Conservation (phyloP, 495 filamentous ascomycete genomes). For the Hyphodiscus hymeniophilus region DNA sequence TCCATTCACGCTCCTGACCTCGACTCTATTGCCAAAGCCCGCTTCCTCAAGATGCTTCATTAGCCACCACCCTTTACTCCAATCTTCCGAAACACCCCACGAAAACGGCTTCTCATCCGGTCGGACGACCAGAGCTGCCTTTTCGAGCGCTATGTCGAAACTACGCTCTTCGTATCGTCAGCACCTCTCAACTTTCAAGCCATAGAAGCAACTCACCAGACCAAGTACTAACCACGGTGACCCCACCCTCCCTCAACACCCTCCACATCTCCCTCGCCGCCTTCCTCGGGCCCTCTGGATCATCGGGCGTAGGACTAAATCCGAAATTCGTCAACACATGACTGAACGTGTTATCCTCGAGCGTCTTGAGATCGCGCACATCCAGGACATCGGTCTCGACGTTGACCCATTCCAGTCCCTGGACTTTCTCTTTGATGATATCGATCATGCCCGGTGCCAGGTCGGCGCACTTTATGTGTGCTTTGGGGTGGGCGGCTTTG, state of each 20-base stretch:
- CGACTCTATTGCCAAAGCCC: constrained; percentile 8
- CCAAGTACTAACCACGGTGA: constrained; percentile 18
- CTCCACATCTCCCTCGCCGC: constrained; percentile 11
- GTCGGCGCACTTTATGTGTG: background rate
- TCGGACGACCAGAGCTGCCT: background rate
- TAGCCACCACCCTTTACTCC: background rate
- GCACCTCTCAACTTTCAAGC: background rate
- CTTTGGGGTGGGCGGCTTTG: constrained; percentile 1
- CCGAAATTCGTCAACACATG: constrained; percentile 46
- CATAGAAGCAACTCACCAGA: background rate
- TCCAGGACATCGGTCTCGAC: constrained; percentile 4
- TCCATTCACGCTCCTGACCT: background rate
- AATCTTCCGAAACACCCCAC: constrained; percentile 1
- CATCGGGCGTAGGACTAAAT: constrained; percentile 1
- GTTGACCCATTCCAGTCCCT: constrained; percentile 1
- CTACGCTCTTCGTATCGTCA: constrained; percentile 3
- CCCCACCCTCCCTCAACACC: constrained; percentile 7
- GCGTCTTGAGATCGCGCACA: constrained; percentile 24
- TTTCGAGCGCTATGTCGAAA: constrained; percentile 1
- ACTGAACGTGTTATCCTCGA: constrained; percentile 60
- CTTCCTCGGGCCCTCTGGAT: background rate
- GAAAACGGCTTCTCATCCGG: constrained; percentile 4
- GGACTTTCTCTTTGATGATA: background rate
- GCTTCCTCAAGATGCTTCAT: constrained; percentile 10
- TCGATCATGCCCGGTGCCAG: constrained; percentile 8